Conservation (phyloP, 148 eudicot species). For the Chenopodium suecicum region DNA sequence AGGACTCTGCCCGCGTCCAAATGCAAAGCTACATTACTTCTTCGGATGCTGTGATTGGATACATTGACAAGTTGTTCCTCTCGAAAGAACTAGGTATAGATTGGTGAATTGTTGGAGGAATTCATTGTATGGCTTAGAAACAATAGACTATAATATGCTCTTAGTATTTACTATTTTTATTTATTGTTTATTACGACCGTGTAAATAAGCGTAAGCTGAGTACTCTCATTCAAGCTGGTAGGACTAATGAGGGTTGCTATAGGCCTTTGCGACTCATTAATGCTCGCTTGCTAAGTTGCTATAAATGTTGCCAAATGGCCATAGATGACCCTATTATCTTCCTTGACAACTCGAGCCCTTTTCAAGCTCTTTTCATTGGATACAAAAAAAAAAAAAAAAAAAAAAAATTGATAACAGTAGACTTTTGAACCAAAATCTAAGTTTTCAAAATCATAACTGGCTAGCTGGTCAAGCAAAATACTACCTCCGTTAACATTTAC, state of each 20-base stretch:
- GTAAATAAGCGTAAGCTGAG: not conserved
- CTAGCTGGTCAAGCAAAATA: no score
- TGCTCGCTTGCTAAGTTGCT: not conserved
- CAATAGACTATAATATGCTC: not conserved
- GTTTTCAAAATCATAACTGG: no score
- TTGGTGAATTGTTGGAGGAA: constrained; percentile 45
- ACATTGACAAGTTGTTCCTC: constrained; percentile 63
- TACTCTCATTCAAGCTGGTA: no score
- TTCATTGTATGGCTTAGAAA: not conserved
- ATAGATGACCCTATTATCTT: no score
- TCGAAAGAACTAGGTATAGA: constrained; percentile 69
- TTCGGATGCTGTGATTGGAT: constrained; percentile 53
- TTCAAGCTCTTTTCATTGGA: no score
- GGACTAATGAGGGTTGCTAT: no score
- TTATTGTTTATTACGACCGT: no score
- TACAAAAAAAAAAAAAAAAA: no score
- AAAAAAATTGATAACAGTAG: no score
- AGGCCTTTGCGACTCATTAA: not conserved
- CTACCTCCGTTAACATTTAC: no score
- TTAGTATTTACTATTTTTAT: not conserved
- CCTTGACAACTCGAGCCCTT: no score
- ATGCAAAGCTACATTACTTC: constrained; percentile 74
- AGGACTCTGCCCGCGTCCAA: constrained; percentile 59
- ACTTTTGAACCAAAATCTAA: no score
- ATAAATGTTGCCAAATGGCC: not conserved